Evolutionary conservation across 805 yeast genomes (phyloP).

Genomic region (Cyberlindnera suaveolens): DNA sequence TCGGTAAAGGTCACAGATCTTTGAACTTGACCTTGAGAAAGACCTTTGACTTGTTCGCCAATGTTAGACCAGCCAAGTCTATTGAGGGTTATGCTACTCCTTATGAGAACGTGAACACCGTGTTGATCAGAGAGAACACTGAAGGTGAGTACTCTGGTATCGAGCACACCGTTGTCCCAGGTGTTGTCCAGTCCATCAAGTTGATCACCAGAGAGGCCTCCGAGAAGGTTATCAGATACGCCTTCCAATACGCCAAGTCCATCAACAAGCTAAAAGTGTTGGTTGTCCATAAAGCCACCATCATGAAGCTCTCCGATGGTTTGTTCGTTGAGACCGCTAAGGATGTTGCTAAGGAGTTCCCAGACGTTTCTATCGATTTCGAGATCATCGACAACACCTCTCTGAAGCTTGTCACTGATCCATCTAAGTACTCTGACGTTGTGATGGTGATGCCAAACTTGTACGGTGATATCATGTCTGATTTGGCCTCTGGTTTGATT

Average conservation of each 20-base stretch:
- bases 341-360: conserved; percentile 86
- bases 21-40: conserved; percentile 96
- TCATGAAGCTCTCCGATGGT: conserved; percentile 98
- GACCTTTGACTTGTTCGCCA: conserved; percentile 93
- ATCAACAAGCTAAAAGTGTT: conserved; percentile 82
- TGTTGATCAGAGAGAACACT: conserved; percentile 96
- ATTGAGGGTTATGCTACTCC: conserved; percentile 90
- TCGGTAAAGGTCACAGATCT: conserved; percentile 97
- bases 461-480: conserved; percentile 99
- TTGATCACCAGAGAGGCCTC: conserved; percentile 95
- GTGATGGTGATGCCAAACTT: conserved; percentile 98
- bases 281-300: conserved; percentile 97
- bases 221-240: conserved; percentile 93
- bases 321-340: conserved; percentile 88
- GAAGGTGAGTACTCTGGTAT: conserved; percentile 99
- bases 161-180: conserved; percentile 96
- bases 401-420: conserved; percentile 83
- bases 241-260: conserved; percentile 91
- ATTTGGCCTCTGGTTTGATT: conserved; percentile 93
- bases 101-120: conserved; percentile 79
- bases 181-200: conserved; percentile 97
- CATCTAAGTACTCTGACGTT: conserved; percentile 72
- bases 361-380: conserved; percentile 74
- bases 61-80: conserved; percentile 94
- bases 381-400: conserved; percentile 97